These are phyloP conservation scores for Raffaelea albimanens DNA, from an alignment of 2,329 filamentous ascomycete species.

Conservation along the genomic window DNA sequence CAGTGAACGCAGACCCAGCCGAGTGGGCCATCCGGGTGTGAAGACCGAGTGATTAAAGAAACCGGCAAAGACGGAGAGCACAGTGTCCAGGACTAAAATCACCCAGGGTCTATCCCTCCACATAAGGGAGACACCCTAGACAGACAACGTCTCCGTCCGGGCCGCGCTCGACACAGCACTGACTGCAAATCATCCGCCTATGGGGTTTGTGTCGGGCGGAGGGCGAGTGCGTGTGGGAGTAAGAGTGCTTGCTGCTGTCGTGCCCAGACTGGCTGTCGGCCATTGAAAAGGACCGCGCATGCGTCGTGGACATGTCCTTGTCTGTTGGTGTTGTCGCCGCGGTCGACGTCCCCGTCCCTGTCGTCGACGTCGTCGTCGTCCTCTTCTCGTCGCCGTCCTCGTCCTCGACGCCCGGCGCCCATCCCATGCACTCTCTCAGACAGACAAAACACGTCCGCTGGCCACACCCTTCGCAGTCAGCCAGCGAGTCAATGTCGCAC, in stretches of 20 bases:
- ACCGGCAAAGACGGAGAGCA: no score
- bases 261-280: no score
- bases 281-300: no score
- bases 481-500: conserved; percentile 56
- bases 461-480: conserved; percentile 53
- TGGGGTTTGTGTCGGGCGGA: no score
- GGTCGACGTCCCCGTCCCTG: conserved; percentile 10
- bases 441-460: conserved; percentile 61
- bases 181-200: conserved; percentile 50
- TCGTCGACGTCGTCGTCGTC: conserved; percentile 12
- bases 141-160: conserved; percentile 57
- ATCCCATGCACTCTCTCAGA: conserved; percentile 51
- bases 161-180: conserved; percentile 58
- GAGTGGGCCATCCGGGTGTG: no score
- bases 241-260: conserved; percentile 12
- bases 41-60: no score
- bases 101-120: conserved; percentile 19
- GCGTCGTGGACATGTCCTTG: no score
- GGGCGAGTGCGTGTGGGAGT: no score
- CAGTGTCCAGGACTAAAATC: no score
- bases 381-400: background rate
- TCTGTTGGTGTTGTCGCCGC: conserved; percentile 1
- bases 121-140: conserved; percentile 44
- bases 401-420: conserved; percentile 20
- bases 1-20: no score